These are phyloP conservation scores for Xanthoconium separans DNA, from an alignment of 1,284 basidiomycete species.

Conservation along the genomic window DNA sequence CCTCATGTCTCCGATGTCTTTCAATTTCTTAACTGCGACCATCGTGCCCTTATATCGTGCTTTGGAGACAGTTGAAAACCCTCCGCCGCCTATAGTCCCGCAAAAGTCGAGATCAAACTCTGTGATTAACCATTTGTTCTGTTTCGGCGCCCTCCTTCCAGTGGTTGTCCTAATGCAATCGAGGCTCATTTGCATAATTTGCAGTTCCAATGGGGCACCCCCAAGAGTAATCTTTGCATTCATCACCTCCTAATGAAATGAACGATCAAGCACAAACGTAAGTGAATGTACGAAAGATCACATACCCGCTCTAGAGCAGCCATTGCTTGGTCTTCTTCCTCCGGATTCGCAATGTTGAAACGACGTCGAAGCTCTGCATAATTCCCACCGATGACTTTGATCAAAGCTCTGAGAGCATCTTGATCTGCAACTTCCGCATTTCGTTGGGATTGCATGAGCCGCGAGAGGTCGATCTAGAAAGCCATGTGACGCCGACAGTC, in stretches of 20 bases:
- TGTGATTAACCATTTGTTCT: background rate
- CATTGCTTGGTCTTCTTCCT: constrained; percentile 3
- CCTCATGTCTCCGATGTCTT: background rate
- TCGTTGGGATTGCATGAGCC: too few species aligned
- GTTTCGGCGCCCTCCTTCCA: background rate
- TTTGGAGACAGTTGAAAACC: constrained; percentile 1
- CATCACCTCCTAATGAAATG: background rate
- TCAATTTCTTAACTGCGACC: background rate
- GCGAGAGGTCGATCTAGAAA: background rate
- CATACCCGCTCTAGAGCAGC: constrained; percentile 2
- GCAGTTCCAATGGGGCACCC: background rate
- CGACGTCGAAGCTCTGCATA: background rate
- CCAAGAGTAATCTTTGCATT: background rate
- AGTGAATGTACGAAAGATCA: background rate
- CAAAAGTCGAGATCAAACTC: background rate
- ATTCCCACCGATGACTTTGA: background rate
- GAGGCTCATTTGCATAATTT: background rate
- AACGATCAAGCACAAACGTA: background rate
- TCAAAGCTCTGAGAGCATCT: background rate
- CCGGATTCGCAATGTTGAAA: background rate
- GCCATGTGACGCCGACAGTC: background rate
- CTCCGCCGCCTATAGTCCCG: constrained; percentile 1
- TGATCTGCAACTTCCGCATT: background rate
- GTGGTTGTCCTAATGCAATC: background rate
- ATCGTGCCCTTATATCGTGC: background rate